Evolutionary conservation across 2,329 filamentous ascomycete species (phyloP), one percentile per base, ranked within the genome.

Genomic region (Cytospora piceicola): DNA sequence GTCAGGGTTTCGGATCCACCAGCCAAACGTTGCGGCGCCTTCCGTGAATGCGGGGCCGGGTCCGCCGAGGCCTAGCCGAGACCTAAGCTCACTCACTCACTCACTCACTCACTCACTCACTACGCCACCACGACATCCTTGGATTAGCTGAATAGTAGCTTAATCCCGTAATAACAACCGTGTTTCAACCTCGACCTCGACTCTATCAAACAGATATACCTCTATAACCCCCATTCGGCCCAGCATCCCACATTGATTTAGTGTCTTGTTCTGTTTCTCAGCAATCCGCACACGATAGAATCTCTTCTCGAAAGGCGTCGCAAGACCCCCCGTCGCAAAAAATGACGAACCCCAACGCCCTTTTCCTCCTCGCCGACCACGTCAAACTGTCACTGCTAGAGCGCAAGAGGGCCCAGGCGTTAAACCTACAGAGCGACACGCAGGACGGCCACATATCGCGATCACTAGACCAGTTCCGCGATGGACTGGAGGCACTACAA

Each of bases 361-460:
- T 98, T 71, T 93, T 94, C 76, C 90, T 98, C 62, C 88, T 98
- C 65, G 93, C 94, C 73, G 95, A 99, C 80, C 94, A 98, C 79
- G 92, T 98, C 83, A 97, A 98, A 80, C 87, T 98, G 68, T 97
- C 94, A 17, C 85, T 99, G 20, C 88, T 98, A 30, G 95, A 98
- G 81, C 89, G 94, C 66, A 90, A 96, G 79, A 89, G 94, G 66
- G 93, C 94, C 58, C 88, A 92, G 72, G 91, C 88, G 17, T 85
- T 97, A 54, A 89, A 93, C 71, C 85, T 97, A 64, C 87, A 93
- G 66, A 87, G 87, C 59, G 90, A 90, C 75, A 88, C 89, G 24
- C 92, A 97, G 77, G 93, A 97, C 79, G 90, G 90, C 51, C 91
- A 96, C 76, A 94, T 98, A 71, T 91, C 91, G 20, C 87, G 92